Evolutionary conservation across 768 basidiomycete species (phyloP).

Genomic region (Amanita thiersii): DNA sequence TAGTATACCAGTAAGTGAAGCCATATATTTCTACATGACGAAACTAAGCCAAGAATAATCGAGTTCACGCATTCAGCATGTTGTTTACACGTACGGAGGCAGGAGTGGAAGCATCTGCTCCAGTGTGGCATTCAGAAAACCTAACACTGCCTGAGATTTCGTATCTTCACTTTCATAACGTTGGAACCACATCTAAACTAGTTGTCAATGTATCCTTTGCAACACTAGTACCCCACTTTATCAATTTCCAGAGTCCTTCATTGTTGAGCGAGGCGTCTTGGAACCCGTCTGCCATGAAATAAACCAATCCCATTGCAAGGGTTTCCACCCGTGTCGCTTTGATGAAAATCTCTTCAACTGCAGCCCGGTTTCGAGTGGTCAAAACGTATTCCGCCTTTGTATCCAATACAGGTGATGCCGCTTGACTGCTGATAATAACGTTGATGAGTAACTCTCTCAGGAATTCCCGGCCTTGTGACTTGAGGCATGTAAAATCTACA

Average conservation of each 20-base stretch:
- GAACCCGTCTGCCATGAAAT: conserved; percentile 50
- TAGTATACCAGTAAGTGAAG: conserved; percentile 56
- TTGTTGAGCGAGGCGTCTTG: conserved; percentile 21
- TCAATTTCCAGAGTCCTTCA: conserved; percentile 29
- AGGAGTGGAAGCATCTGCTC: conserved; percentile 61
- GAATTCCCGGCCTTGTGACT: conserved; percentile 56
- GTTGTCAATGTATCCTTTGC: conserved; percentile 64
- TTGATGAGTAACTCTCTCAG: conserved; percentile 62
- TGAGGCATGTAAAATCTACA: conserved; percentile 75
- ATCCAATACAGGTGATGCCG: conserved; percentile 53
- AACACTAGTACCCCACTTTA: conserved; percentile 60
- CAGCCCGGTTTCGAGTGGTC: conserved; percentile 42
- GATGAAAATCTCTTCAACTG: conserved; percentile 73
- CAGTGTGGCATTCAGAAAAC: conserved; percentile 62
- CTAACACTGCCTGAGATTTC: conserved; percentile 1
- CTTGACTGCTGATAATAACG: conserved; percentile 70
- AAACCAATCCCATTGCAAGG: conserved; percentile 69
- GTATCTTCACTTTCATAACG: conserved; percentile 18
- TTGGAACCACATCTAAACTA: conserved; percentile 47
- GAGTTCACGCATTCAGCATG: conserved; percentile 69
- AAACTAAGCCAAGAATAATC: background rate
- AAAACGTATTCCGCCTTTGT: conserved; percentile 25
- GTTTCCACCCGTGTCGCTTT: conserved; percentile 59
- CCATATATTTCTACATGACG: background rate
- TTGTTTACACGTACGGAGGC: conserved; percentile 74